phyloP scores from a whole-genome alignment of 176 grass and related monocot species.

The Eremochloa ophiuroides region DNA sequence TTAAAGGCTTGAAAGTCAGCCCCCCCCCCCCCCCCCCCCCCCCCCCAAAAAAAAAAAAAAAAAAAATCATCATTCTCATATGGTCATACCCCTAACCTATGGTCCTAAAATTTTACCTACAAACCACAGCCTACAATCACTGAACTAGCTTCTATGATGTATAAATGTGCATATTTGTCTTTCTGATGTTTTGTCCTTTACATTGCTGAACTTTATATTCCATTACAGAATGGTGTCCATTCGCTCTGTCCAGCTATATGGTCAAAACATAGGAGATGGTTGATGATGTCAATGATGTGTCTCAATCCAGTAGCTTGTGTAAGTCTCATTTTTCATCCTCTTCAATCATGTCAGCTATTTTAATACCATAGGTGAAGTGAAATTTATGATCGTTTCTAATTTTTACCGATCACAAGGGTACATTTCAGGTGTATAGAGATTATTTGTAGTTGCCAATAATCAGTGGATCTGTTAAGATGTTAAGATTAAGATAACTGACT shows the following conservation, averaged over 20 bases:
- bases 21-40: too few species aligned
- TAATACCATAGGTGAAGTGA: slow-evolving; percentile 8
- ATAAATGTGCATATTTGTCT: not conserved
- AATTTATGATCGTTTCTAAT: not conserved
- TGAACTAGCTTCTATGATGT: not conserved
- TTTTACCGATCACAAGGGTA: not conserved
- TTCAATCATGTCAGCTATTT: not conserved
- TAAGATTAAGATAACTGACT: not conserved
- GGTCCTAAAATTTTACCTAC: not conserved
- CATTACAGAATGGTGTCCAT: slow-evolving; percentile 73
- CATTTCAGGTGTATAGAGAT: not conserved
- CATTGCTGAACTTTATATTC: not conserved
- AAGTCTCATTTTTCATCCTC: slow-evolving; percentile 18
- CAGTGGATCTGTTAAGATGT: not conserved
- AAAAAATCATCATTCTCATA: not conserved
- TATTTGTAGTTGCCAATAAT: not conserved
- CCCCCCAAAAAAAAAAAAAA: too few species aligned
- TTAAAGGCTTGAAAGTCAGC: not conserved
- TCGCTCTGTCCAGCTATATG: slow-evolving; percentile 74
- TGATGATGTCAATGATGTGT: slow-evolving; percentile 87
- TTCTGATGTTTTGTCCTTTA: not conserved
- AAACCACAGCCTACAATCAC: not conserved
- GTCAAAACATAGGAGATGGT: slow-evolving; percentile 72
- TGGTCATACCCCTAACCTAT: not conserved
- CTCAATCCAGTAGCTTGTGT: slow-evolving; percentile 71